Evolutionary conservation across 2,329 filamentous ascomycete genomes (phyloP), one percentile per base, ranked within the genome.

Genomic region (Talaromyces sp.): DNA sequence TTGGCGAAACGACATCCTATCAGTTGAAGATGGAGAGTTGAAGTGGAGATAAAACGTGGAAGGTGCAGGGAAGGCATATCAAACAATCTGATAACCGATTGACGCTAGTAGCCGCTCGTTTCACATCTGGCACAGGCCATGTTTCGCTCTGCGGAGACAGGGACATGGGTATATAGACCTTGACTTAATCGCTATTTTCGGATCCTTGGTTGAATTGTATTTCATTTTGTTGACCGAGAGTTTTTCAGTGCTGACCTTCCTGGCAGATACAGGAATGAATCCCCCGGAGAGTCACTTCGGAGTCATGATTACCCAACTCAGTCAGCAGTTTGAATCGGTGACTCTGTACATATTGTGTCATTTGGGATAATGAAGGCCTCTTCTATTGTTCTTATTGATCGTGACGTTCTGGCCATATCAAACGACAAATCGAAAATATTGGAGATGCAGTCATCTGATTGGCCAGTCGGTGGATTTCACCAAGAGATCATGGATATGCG

Each of bases 31-130:
- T 59, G 8, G 10, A 31, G 2, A 29, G 15, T 27, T 27, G 36
- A 22, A 45, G 56, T 59, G 34, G 38, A 31, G 38, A 31, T 45
- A 58, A 43, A 58, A 58, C 34, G 56, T 43, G 56, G 56, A 58
- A 53, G 22, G 19, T 17, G 47, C 47, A 51, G 47, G 54, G 36
- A 15, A 38, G 7, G 34, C 34, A 25, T 6, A 27, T 58, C 56
- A 43, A 58, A 40, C 34, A 43, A 58, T 58, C 56, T 58, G 56
- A 58, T 45, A 45, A 22, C 25, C 27, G 22, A 36, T 27, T 29
- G 56, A 31, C 56, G 56, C 56, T 59, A 59, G 56, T 59, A 62
- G 34, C 47, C 47, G 60, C 60, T 49, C 36, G 60, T 62, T 62
- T 62, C 60, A 62, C 19, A 53, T 62, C 60, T 54, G 59, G 59